These are phyloP conservation scores for Pachyrhizus erosus DNA, from an alignment of 306 rosid genomes.

Conservation along the genomic window DNA sequence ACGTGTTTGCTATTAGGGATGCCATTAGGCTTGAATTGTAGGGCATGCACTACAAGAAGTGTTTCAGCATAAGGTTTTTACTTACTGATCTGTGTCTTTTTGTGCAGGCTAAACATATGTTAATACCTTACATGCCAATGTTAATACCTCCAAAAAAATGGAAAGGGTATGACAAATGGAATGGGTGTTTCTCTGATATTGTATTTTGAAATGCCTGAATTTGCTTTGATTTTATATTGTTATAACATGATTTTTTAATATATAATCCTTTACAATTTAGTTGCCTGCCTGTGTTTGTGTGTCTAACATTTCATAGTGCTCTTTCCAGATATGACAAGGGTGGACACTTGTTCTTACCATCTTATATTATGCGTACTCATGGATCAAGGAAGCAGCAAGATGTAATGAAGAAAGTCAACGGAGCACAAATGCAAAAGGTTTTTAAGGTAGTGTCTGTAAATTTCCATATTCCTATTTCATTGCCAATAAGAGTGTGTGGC, in stretches of 20 bases:
- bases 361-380: conserved; percentile 90
- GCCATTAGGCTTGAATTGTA: not conserved
- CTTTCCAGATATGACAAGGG: conserved; percentile 81
- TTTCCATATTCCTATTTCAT: conserved; percentile 17
- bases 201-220: conserved; percentile 8
- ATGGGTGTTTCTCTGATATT: conserved; percentile 32
- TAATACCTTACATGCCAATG: conserved; percentile 91
- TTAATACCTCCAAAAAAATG: conserved; percentile 86
- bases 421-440: conserved; percentile 74
- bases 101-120: conserved; percentile 80
- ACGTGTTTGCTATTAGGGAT: conserved; percentile 31
- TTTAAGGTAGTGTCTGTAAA: conserved; percentile 63
- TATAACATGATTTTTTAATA: conserved; percentile 6
- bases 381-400: conserved; percentile 83
- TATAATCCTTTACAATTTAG: not conserved
- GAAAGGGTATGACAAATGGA: conserved; percentile 72
- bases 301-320: conserved; percentile 23
- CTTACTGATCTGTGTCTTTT: conserved; percentile 33
- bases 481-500: not conserved
- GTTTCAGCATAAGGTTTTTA: conserved; percentile 19
- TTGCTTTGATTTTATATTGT: conserved; percentile 23
- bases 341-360: conserved; percentile 87
- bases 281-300: conserved; percentile 4
- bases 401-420: conserved; percentile 62
- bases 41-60: not conserved